Conservation (phyloP, 495 filamentous ascomycete genomes). For the Alectoria sarmentosa region DNA sequence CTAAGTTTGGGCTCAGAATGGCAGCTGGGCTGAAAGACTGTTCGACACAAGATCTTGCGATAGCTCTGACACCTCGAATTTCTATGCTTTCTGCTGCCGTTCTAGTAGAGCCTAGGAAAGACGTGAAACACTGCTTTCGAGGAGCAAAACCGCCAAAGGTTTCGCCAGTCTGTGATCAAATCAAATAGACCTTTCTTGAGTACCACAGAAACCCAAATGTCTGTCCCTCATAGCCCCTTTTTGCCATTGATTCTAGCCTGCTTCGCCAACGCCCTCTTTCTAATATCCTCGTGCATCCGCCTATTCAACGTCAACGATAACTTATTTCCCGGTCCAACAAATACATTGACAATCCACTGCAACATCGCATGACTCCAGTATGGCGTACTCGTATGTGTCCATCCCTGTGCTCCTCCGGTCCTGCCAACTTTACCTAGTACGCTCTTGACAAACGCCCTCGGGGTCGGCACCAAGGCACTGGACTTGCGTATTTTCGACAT, state of each 20-base stretch:
- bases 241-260: constrained; percentile 58
- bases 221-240: constrained; percentile 33
- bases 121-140: background rate
- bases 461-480: constrained; percentile 68
- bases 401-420: constrained; percentile 63
- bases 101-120: background rate
- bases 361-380: constrained; percentile 87
- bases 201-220: background rate
- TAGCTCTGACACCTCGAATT: background rate
- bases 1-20: background rate
- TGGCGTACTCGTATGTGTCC: constrained; percentile 78
- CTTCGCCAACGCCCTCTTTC: constrained; percentile 84
- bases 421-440: constrained; percentile 76
- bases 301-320: constrained; percentile 60
- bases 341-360: constrained; percentile 73
- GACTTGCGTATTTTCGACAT: constrained; percentile 91
- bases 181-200: background rate
- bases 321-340: constrained; percentile 58
- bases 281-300: constrained; percentile 78
- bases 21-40: background rate
- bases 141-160: background rate
- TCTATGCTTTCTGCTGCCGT: background rate
- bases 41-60: background rate
- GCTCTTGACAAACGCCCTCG: constrained; percentile 72
- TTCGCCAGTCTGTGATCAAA: background rate